phyloP scores from a whole-genome alignment of 441 rosid species.

The Populus tomentosa region DNA sequence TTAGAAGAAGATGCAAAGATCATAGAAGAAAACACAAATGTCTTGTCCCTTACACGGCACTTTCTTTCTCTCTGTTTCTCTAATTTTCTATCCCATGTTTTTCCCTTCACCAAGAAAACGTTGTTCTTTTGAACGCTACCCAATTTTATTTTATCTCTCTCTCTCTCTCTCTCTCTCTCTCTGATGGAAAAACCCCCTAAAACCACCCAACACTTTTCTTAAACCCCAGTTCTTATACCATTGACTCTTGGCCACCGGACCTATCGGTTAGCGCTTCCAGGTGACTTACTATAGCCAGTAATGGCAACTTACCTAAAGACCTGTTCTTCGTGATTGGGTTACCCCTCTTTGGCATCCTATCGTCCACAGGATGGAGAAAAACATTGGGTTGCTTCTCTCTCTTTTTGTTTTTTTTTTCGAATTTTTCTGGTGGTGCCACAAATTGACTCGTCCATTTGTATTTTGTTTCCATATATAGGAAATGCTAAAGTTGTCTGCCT shows the following conservation, averaged over 20 bases:
- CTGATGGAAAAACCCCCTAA: slow-evolving; percentile 69
- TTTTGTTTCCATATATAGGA: not conserved
- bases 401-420: not conserved
- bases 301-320: slow-evolving; percentile 33
- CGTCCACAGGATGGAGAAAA: slow-evolving; percentile 32
- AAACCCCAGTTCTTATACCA: slow-evolving; percentile 60
- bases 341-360: slow-evolving; percentile 45
- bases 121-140: slow-evolving; percentile 24
- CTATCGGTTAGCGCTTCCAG: slow-evolving; percentile 28
- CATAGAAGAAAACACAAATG: slow-evolving; percentile 9
- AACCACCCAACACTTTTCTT: slow-evolving; percentile 43
- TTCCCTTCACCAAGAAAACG: slow-evolving; percentile 19
- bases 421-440: not conserved
- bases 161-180: slow-evolving; percentile 5
- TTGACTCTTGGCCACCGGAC: slow-evolving; percentile 39
- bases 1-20: slow-evolving; percentile 21
- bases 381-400: slow-evolving; percentile 34
- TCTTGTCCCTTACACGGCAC: slow-evolving; percentile 8
- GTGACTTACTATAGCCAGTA: slow-evolving; percentile 39
- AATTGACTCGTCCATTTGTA: not conserved
- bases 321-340: slow-evolving; percentile 41
- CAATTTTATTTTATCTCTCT: slow-evolving; percentile 9
- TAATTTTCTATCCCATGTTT: slow-evolving; percentile 41
- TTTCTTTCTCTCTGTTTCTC: slow-evolving; percentile 20
- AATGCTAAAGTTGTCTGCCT: not conserved